Conservation (phyloP, 352 stramenopile genomes). For the Phytophthora macrochlamydospora region DNA sequence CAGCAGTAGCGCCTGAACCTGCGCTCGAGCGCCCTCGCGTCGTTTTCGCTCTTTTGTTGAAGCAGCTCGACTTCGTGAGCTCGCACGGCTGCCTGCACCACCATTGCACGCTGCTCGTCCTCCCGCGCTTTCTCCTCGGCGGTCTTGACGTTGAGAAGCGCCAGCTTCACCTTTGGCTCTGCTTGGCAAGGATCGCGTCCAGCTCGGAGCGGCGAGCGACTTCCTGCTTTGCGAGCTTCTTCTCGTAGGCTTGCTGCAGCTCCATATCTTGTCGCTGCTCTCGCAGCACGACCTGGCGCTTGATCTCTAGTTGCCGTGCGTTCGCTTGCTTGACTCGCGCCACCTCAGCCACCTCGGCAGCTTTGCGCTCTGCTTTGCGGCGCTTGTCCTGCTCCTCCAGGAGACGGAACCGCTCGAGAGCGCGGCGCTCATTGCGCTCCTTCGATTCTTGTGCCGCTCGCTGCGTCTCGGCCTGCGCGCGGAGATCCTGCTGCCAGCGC, state of each 20-base stretch:
- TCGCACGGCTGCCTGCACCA: conserved; percentile 46
- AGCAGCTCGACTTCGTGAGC: conserved; percentile 45
- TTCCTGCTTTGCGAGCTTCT: conserved; percentile 58
- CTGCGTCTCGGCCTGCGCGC: conserved; percentile 41
- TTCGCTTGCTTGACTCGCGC: conserved; percentile 56
- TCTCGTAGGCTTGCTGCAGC: conserved; percentile 53
- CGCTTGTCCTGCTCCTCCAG: conserved; percentile 54
- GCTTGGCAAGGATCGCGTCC: conserved; percentile 50
- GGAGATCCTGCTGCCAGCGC: conserved; percentile 52
- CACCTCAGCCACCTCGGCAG: conserved; percentile 48
- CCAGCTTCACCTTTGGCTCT: conserved; percentile 61
- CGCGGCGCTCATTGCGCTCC: conserved; percentile 49
- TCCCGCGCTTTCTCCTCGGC: conserved; percentile 62
- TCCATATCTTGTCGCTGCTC: conserved; percentile 51
- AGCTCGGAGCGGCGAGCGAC: conserved; percentile 50
- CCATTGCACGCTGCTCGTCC: conserved; percentile 52
- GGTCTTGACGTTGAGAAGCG: conserved; percentile 64
- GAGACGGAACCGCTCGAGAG: conserved; percentile 42
- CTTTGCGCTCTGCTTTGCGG: conserved; percentile 52
- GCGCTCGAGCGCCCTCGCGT: conserved; percentile 30
- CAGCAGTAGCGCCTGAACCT: conserved; percentile 45
- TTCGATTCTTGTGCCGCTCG: conserved; percentile 40
- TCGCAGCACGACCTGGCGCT: conserved; percentile 37
- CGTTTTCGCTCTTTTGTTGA: conserved; percentile 35
- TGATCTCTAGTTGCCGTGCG: conserved; percentile 52